Percentiles rank a stretch among this genome's conserved stretches.
These are phyloP conservation scores for Plasmodium berghei DNA, from an alignment of 169 alveolate species.

Conservation along the genomic window DNA sequence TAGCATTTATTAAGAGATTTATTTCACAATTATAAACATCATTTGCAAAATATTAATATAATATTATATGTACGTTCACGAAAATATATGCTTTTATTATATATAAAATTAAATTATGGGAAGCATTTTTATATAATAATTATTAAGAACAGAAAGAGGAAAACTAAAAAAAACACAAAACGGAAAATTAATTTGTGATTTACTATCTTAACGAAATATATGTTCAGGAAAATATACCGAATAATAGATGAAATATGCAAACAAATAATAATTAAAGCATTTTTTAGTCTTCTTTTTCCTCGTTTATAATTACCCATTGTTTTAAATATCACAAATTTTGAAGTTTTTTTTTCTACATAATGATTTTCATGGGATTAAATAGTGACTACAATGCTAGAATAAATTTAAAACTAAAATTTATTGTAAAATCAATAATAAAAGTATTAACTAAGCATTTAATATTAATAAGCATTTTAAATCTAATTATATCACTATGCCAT, in stretches of 20 bases:
- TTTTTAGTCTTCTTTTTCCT: constrained; percentile 12
- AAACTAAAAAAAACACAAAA: constrained; percentile 12
- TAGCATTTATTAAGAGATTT: constrained; percentile 1
- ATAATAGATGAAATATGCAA: constrained; percentile 67
- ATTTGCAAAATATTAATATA: constrained; percentile 8
- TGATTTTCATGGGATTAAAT: constrained; percentile 75
- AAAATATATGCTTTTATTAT: not conserved
- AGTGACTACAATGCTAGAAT: constrained; percentile 76
- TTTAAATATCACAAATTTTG: constrained; percentile 31
- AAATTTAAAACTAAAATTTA: constrained; percentile 69
- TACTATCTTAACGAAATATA: constrained; percentile 6
- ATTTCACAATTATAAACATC: constrained; percentile 15
- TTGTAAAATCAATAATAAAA: constrained; percentile 59
- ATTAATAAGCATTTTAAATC: constrained; percentile 61
- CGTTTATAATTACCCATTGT: constrained; percentile 2
- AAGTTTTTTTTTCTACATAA: constrained; percentile 56
- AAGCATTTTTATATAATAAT: constrained; percentile 7
- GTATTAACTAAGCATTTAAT: constrained; percentile 72
- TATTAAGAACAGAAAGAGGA: not conserved
- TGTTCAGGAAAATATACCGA: constrained; percentile 2
- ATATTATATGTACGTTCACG: not conserved
- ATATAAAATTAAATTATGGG: constrained; percentile 16
- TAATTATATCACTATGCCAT: constrained; percentile 73
- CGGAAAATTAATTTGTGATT: constrained; percentile 14
- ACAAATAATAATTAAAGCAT: constrained; percentile 26